Percentiles rank a stretch among this genome's conserved stretches.
phyloP scores from a whole-genome alignment of 768 basidiomycete genomes.

The Naganishia kalamii region DNA sequence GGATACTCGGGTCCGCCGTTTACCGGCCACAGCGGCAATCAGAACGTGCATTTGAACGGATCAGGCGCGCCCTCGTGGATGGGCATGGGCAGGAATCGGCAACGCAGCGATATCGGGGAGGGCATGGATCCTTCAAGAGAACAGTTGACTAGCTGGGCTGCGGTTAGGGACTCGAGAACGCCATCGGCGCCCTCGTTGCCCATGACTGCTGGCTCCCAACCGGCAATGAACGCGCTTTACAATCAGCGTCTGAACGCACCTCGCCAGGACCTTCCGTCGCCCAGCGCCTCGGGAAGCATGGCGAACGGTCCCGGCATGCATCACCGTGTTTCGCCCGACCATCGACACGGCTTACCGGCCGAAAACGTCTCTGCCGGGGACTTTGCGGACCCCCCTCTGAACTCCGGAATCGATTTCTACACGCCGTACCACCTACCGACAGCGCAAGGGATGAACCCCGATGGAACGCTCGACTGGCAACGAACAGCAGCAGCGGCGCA shows the following conservation, averaged over 20 bases:
- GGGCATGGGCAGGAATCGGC: conserved; percentile 12
- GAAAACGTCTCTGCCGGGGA: conserved; percentile 9
- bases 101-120: conserved; percentile 10
- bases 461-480: conserved; percentile 21
- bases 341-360: conserved; percentile 1
- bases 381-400: neutral
- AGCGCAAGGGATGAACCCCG: conserved; percentile 9
- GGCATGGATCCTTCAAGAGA: neutral
- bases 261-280: neutral
- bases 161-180: neutral
- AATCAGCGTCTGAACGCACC: neutral
- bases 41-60: neutral
- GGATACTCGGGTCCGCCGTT: neutral
- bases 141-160: conserved; percentile 11
- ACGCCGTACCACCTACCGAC: conserved; percentile 13
- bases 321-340: neutral
- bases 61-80: conserved; percentile 4
- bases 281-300: neutral
- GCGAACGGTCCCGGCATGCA: neutral
- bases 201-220: neutral
- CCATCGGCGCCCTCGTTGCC: neutral
- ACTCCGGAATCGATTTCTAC: conserved; percentile 12
- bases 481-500: conserved; percentile 17
- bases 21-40: neutral
- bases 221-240: conserved; percentile 2